phyloP scores from a whole-genome alignment of 305 asterid species.

The Fraxinus sp. region DNA sequence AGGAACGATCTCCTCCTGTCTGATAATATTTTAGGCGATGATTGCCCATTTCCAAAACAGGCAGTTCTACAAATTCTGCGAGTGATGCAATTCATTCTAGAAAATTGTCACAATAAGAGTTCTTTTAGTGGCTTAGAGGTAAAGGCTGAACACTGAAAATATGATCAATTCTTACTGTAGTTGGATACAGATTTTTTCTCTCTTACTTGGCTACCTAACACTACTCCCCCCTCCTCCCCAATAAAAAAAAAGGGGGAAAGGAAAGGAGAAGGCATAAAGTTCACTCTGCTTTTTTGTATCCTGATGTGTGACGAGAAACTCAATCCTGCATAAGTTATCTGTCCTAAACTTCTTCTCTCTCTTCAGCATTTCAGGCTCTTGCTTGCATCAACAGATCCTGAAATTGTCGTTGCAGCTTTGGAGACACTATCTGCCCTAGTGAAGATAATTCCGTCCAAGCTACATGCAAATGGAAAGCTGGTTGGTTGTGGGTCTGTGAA shows the following conservation, averaged over 20 bases:
- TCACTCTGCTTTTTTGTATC: neutral
- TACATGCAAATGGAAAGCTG: constrained; percentile 90
- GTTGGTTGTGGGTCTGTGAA: constrained; percentile 90
- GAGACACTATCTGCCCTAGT: constrained; percentile 82
- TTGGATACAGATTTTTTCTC: neutral
- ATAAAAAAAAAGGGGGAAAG: neutral
- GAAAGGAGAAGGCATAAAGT: neutral
- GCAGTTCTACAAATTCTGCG: constrained; percentile 83
- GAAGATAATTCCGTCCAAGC: constrained; percentile 84
- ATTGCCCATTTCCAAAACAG: constrained; percentile 75
- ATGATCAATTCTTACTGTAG: neutral
- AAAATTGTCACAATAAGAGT: constrained; percentile 84
- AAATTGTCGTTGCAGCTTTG: constrained; percentile 71
- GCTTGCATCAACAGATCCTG: constrained; percentile 96
- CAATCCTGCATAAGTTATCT: constrained; percentile 13
- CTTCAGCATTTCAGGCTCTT: constrained; percentile 92
- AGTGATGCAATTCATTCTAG: constrained; percentile 81
- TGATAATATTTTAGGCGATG: constrained; percentile 66
- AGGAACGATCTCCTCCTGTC: constrained; percentile 85
- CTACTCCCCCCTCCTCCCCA: neutral
- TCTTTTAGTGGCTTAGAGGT: constrained; percentile 91
- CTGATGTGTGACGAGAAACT: neutral
- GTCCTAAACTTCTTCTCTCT: constrained; percentile 25
- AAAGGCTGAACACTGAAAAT: constrained; percentile 31
- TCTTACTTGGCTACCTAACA: neutral